These are phyloP conservation scores for Zymoseptoria crescenta DNA, from an alignment of 2,329 filamentous ascomycete species.

Conservation along the genomic window DNA sequence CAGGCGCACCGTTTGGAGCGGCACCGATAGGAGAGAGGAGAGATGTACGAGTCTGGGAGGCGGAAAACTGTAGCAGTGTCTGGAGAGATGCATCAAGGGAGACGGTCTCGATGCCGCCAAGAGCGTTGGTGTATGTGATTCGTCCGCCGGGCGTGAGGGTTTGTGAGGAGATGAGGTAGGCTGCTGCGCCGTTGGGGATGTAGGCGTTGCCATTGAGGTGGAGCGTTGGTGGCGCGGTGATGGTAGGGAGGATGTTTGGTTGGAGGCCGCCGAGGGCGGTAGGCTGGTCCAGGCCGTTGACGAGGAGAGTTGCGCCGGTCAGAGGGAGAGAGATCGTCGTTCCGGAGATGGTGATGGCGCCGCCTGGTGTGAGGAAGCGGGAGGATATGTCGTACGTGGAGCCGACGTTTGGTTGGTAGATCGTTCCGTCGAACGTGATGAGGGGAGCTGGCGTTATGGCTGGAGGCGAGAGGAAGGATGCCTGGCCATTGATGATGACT, in stretches of 20 bases:
- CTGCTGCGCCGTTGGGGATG: slow-evolving; percentile 20
- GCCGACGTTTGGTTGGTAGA: slow-evolving; percentile 26
- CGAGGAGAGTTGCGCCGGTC: slow-evolving; percentile 33
- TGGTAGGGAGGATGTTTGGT: slow-evolving; percentile 9
- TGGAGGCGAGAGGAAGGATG: slow-evolving; percentile 27
- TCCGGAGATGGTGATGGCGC: slow-evolving; percentile 31
- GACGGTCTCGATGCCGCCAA: slow-evolving; percentile 23
- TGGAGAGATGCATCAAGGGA: slow-evolving; percentile 28
- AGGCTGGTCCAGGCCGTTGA: slow-evolving; percentile 26
- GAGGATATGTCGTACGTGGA: slow-evolving; percentile 25
- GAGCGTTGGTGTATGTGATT: slow-evolving; percentile 18
- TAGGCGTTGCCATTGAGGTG: slow-evolving; percentile 23
- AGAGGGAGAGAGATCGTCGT: slow-evolving; percentile 35
- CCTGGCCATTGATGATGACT: slow-evolving; percentile 35
- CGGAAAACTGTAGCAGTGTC: slow-evolving; percentile 13
- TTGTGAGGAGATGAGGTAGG: slow-evolving; percentile 23
- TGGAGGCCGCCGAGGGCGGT: slow-evolving; percentile 3
- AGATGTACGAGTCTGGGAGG: slow-evolving; percentile 20
- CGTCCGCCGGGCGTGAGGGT: slow-evolving; percentile 21
- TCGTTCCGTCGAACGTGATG: slow-evolving; percentile 24
- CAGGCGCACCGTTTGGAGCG: slow-evolving; percentile 14
- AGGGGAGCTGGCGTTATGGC: slow-evolving; percentile 24
- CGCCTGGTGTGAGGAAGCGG: slow-evolving; percentile 24
- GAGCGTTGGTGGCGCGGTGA: slow-evolving; percentile 26
- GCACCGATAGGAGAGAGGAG: slow-evolving; percentile 13